phyloP scores from a whole-genome alignment of 1,284 basidiomycete species.

The Cryptococcus deneoformans region DNA sequence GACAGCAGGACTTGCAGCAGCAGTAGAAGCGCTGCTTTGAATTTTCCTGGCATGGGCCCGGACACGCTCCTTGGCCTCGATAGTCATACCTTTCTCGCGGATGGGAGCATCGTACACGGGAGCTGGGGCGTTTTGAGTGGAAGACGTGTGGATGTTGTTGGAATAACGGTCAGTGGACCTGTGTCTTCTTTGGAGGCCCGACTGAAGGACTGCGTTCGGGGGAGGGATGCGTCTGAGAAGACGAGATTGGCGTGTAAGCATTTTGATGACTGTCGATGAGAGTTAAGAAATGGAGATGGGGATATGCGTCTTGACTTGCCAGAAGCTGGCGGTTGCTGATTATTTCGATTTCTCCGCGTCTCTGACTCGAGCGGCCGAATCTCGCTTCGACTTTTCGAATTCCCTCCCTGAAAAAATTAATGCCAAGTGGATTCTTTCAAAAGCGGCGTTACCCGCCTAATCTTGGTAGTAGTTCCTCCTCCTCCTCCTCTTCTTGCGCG shows the following conservation, averaged over 20 bases:
- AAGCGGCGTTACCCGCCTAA: too few species aligned
- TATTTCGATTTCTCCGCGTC: neutral
- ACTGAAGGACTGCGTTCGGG: conserved; percentile 15
- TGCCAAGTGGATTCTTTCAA: neutral
- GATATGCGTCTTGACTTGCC: neutral
- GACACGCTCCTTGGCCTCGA: conserved; percentile 58
- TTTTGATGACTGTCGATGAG: conserved; percentile 11
- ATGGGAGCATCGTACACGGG: conserved; percentile 8
- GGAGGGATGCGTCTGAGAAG: conserved; percentile 20
- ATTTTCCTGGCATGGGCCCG: conserved; percentile 64
- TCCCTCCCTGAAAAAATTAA: neutral
- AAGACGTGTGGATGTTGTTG: conserved; percentile 30
- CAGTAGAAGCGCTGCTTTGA: conserved; percentile 63
- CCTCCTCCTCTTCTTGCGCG: too few species aligned
- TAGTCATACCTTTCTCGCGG: conserved; percentile 34
- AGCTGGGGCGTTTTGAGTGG: conserved; percentile 19
- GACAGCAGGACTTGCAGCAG: conserved; percentile 55
- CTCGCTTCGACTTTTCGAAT: neutral
- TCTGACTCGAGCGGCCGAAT: neutral
- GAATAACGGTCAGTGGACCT: conserved; percentile 22
- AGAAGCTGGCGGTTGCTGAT: too few species aligned
- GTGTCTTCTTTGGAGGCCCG: conserved; percentile 19
- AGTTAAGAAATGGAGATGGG: neutral
- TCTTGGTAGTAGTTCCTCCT: too few species aligned
- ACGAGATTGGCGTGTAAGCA: conserved; percentile 35